Conservation (phyloP, 2,329 filamentous ascomycete species). For the Clarireedia monteithiana region DNA sequence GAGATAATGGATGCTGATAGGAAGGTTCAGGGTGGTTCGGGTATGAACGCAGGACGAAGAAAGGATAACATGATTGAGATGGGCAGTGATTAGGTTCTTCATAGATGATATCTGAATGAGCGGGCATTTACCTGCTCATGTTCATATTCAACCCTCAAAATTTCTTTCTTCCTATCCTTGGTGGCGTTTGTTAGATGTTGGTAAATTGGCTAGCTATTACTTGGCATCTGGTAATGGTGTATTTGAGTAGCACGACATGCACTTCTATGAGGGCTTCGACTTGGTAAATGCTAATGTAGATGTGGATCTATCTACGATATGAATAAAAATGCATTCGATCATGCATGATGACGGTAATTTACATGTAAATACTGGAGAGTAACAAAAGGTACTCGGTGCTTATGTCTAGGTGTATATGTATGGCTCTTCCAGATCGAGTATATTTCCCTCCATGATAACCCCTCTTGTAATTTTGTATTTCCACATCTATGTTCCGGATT, state of each 20-base stretch:
- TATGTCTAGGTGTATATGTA: too few relatives aligned
- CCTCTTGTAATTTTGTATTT: conserved; percentile 13
- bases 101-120: not conserved
- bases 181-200: conserved; percentile 23
- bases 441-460: not conserved
- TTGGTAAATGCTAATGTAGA: conserved; percentile 7
- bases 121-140: not conserved
- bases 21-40: conserved; percentile 37
- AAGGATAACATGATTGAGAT: conserved; percentile 30
- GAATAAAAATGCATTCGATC: conserved; percentile 3
- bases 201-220: conserved; percentile 20
- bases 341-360: conserved; percentile 5
- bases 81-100: conserved; percentile 27
- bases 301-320: not conserved
- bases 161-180: conserved; percentile 8
- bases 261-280: too few relatives aligned
- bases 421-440: too few relatives aligned
- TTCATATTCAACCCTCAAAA: conserved; percentile 13
- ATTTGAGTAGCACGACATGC: too few relatives aligned
- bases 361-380: not conserved
- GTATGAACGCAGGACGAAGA: conserved; percentile 37
- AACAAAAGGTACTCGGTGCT: conserved; percentile 10
- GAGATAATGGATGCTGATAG: conserved; percentile 65
- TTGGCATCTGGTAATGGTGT: conserved; percentile 29
- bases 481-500: not conserved